Evolutionary conservation across 805 yeast species (phyloP), one percentile per base, ranked within the genome.

Genomic region (Yarrowia hollandica): DNA sequence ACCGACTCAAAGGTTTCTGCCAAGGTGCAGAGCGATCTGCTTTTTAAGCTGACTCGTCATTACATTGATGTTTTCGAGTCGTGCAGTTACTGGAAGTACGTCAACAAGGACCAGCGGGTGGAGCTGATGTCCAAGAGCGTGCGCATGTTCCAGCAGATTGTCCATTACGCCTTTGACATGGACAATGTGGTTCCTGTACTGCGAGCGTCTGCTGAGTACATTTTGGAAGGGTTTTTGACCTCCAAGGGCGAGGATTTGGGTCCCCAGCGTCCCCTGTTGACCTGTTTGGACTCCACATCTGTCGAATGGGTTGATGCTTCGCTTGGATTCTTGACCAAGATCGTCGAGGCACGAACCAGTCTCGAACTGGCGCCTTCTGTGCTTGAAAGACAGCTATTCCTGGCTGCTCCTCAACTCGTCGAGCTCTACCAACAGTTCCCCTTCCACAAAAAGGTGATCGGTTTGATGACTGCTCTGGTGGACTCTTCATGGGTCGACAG

Each of bases 51-150:
- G 44, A 74, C 80, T 1, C 69, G 73, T 4, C 87, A 85, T 69
- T 73, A 83, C 35, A 71, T 88, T n/a, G 80, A 80, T 55, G 80
- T 88, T 0, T 88, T 84, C 71, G 96, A 90, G 66, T 83, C 88
- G 64, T 87, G 84, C 64, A 72, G 78, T 3, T 81, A 79, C 66
- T 89, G 96, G 87, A 79, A 82, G 63, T 90, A 82, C 69, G 72
- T 75, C 26, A 69, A 78, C 10, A 72, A 81, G 1, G 70, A 74
- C 44, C 88, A 90, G 66, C 82, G 83, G 62, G 75, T 81, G 63
- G 79, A 82, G 64, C 74, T 90, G 41, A 90, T 91, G 0, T 72
- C 77, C 5, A 71, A 75, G 54, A 75, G 83, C 5, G 73, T 85
- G 12, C 76, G 76, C 21, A 73, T 83, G 2, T 86, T 89, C 66